Evolutionary conservation across 345 rosid genomes (phyloP).

Genomic region (Balakata baccata): DNA sequence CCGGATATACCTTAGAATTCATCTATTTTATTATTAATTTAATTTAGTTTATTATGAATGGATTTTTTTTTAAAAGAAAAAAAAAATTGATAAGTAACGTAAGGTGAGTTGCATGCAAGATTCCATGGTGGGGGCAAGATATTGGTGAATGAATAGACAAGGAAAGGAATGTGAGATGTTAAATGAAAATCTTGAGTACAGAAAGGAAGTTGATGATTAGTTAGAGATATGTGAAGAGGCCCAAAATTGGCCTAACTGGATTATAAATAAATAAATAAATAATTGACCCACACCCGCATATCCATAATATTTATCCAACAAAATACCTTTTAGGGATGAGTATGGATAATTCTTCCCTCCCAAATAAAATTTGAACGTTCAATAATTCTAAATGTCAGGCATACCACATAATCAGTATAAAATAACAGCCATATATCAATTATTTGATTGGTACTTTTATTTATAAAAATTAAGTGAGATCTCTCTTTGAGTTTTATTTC

Average conservation of each 20-base stretch:
- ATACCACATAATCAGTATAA: no score
- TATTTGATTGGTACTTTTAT: no score
- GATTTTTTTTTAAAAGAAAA: no score
- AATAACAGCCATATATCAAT: no score
- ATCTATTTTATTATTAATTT: no score
- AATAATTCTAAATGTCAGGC: no score
- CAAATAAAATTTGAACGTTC: neutral
- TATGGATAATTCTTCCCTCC: slow-evolving; percentile 5
- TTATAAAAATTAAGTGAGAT: no score
- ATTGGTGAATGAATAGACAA: neutral
- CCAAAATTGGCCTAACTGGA: slow-evolving; percentile 2
- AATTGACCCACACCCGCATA: slow-evolving; percentile 10
- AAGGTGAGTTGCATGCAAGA: slow-evolving; percentile 11
- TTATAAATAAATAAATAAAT: no score
- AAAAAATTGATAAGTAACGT: neutral
- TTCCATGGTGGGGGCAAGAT: slow-evolving; percentile 7
- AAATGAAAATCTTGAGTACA: neutral
- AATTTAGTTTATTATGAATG: no score
- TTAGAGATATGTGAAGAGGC: neutral
- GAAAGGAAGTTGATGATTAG: neutral
- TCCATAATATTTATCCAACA: neutral
- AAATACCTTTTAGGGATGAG: slow-evolving; percentile 1
- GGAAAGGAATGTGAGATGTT: neutral
- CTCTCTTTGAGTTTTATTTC: no score
- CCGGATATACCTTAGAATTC: no score